Evolutionary conservation across 495 filamentous ascomycete species (phyloP).

Genomic region (Podospora australis): DNA sequence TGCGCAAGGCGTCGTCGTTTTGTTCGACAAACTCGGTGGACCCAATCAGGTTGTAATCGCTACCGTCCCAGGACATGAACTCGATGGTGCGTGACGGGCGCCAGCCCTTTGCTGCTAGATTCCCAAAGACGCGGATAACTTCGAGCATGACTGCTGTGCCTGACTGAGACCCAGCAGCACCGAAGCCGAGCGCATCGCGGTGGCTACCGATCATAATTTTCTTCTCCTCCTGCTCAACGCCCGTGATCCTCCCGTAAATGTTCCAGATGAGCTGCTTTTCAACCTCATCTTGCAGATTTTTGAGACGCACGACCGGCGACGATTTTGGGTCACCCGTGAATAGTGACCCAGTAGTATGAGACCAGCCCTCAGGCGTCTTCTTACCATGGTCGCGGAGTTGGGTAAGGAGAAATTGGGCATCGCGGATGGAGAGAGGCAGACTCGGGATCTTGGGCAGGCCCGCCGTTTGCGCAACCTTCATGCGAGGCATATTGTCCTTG

Average conservation of each 20-base stretch:
- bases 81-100: constrained; percentile 85
- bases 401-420: constrained; percentile 74
- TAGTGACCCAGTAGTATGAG: constrained; percentile 66
- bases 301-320: constrained; percentile 74
- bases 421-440: constrained; percentile 79
- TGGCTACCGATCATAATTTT: constrained; percentile 89
- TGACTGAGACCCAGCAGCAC: constrained; percentile 75
- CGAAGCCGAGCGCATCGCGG: constrained; percentile 89
- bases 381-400: constrained; percentile 71
- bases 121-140: constrained; percentile 73
- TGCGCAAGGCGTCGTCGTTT: constrained; percentile 67
- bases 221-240: constrained; percentile 77
- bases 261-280: constrained; percentile 86
- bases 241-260: constrained; percentile 71
- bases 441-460: constrained; percentile 80
- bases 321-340: too few species aligned
- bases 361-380: constrained; percentile 65
- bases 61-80: constrained; percentile 92
- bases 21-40: constrained; percentile 96
- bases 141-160: constrained; percentile 91
- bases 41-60: constrained; percentile 89
- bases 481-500: constrained; percentile 56
- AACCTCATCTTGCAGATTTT: constrained; percentile 80
- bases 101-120: constrained; percentile 71
- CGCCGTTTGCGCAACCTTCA: constrained; percentile 61